Conservation (phyloP, 768 basidiomycete species). For the Pulveroboletus sp. region DNA sequence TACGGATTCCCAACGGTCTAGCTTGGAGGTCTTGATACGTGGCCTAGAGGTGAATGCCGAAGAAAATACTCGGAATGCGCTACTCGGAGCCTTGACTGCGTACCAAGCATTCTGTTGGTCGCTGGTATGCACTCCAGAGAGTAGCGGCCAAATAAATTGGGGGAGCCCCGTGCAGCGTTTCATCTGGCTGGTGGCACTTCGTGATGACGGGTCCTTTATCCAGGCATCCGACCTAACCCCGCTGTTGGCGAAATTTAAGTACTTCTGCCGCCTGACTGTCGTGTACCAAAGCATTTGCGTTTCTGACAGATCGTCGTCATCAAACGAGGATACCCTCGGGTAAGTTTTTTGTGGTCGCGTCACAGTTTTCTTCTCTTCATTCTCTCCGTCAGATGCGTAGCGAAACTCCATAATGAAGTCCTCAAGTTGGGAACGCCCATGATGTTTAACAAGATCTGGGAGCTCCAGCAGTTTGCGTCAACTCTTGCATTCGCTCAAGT, state of each 20-base stretch:
- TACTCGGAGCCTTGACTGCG: neutral
- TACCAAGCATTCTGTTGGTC: neutral
- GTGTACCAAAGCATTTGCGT: too few relatives aligned
- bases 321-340: neutral
- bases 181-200: conserved; percentile 4
- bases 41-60: neutral
- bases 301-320: too few relatives aligned
- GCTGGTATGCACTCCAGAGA: neutral
- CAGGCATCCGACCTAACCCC: neutral
- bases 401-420: neutral
- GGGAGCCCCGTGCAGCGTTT: neutral
- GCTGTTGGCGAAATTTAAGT: neutral
- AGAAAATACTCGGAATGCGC: neutral
- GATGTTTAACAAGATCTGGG: conserved; percentile 7
- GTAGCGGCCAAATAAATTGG: neutral
- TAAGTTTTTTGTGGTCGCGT: too few relatives aligned
- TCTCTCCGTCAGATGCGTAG: neutral
- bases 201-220: neutral
- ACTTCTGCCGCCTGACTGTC: neutral
- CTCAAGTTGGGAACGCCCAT: neutral
- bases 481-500: neutral
- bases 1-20: neutral
- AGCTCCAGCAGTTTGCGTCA: conserved; percentile 5
- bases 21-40: neutral
- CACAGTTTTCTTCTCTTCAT: too few relatives aligned